phyloP scores from a whole-genome alignment of 495 filamentous ascomycete species.

The Talaromyces wortmannii region DNA sequence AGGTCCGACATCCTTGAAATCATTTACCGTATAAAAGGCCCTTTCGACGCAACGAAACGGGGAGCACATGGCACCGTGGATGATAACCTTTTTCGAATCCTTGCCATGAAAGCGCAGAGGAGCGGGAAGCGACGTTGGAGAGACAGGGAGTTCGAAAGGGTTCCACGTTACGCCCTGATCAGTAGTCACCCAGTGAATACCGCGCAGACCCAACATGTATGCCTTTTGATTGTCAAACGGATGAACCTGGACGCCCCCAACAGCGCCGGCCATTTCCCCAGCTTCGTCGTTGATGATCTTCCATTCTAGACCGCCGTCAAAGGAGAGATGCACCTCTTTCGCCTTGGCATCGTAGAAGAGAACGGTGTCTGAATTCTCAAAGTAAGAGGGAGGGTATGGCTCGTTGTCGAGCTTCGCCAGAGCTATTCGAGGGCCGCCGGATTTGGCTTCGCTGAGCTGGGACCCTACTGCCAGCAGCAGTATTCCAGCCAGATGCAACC shows the following conservation, averaged over 20 bases:
- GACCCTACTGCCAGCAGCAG: constrained; percentile 25
- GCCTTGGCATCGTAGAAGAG: constrained; percentile 51
- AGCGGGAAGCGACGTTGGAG: constrained; percentile 31
- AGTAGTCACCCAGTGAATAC: constrained; percentile 69
- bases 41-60: constrained; percentile 26
- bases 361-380: constrained; percentile 75
- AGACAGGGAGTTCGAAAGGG: constrained; percentile 53
- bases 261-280: constrained; percentile 42
- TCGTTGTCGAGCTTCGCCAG: constrained; percentile 51
- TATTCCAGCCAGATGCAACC: constrained; percentile 30
- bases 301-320: constrained; percentile 75
- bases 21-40: constrained; percentile 76
- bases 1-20: constrained; percentile 59
- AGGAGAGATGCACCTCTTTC: constrained; percentile 60
- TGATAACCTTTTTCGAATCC: constrained; percentile 76
- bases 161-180: constrained; percentile 77
- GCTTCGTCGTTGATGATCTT: constrained; percentile 45
- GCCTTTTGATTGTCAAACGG: constrained; percentile 71
- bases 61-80: constrained; percentile 63
- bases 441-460: constrained; percentile 30
- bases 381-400: constrained; percentile 70
- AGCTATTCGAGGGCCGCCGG: constrained; percentile 40
- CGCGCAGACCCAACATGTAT: constrained; percentile 61
- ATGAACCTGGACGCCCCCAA: constrained; percentile 58
- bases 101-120: constrained; percentile 70